Percentiles rank a stretch among this genome's conserved stretches.
These are phyloP conservation scores for Colletotrichum acutatum DNA, from an alignment of 2,329 filamentous ascomycete genomes.

Conservation along the genomic window DNA sequence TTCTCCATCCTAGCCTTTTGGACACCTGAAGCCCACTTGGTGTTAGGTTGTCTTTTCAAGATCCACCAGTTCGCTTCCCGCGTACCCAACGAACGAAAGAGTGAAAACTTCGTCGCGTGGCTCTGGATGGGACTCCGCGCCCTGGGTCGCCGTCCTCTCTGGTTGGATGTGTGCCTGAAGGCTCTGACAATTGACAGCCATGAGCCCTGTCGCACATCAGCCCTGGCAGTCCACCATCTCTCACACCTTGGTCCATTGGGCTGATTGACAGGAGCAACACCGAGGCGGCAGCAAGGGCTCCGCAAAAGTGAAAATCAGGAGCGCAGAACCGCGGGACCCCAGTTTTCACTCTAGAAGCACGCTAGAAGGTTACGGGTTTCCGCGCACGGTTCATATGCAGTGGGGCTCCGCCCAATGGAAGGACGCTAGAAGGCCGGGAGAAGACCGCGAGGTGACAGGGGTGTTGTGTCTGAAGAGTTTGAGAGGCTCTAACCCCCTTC, in stretches of 20 bases:
- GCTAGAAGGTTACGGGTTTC: constrained; percentile 13
- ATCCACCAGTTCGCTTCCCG: neutral
- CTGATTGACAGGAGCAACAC: neutral
- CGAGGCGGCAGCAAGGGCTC: neutral
- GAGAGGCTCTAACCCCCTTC: neutral
- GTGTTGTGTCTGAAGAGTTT: neutral
- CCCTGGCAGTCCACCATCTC: neutral
- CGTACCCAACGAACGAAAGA: neutral
- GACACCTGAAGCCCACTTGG: neutral
- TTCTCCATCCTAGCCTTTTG: neutral
- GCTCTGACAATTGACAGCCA: neutral
- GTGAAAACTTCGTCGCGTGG: neutral
- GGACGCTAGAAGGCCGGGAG: constrained; percentile 29
- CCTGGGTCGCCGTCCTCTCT: neutral
- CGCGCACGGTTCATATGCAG: neutral
- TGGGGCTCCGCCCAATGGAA: constrained; percentile 10
- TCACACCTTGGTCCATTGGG: neutral
- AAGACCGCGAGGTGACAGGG: neutral
- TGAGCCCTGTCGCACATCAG: constrained; percentile 7
- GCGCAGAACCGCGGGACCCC: neutral
- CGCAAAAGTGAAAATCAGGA: neutral
- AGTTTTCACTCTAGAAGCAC: constrained; percentile 23
- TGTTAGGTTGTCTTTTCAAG: neutral
- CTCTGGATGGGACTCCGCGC: neutral
- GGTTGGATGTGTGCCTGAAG: neutral